Evolutionary conservation across 179 eudicot genomes (phyloP).

Genomic region (Beta macrorhiza): DNA sequence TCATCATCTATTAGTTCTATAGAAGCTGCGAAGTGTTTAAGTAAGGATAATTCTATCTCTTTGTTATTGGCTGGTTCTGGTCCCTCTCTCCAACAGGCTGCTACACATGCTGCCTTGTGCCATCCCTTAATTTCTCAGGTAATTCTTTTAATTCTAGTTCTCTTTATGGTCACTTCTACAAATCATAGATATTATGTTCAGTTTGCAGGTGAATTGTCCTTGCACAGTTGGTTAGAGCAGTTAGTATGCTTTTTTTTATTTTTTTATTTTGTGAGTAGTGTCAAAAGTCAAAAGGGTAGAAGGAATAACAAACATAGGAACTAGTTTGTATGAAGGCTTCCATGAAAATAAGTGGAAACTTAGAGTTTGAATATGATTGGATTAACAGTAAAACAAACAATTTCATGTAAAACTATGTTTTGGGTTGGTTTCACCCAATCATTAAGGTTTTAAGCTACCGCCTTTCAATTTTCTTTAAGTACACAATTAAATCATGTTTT

Average conservation of each 20-base stretch:
- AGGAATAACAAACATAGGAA: too few species aligned
- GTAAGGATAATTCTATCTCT: constrained; percentile 63
- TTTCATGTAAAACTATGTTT: not conserved
- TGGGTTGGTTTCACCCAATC: not conserved
- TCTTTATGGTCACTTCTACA: not conserved
- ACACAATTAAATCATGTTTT: too few species aligned
- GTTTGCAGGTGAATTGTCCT: too few species aligned
- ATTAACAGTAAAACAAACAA: too few species aligned
- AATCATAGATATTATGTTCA: not conserved
- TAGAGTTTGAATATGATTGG: not conserved
- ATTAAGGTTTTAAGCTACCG: too few species aligned
- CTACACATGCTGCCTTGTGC: constrained; percentile 73
- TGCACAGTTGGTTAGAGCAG: not conserved
- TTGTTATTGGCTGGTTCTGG: constrained; percentile 86
- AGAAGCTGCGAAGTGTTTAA: constrained; percentile 65
- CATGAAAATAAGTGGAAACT: not conserved
- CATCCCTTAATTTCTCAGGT: constrained; percentile 85
- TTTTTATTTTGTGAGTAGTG: too few species aligned
- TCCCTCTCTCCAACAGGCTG: constrained; percentile 82
- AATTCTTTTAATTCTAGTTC: constrained; percentile 7
- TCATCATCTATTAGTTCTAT: constrained; percentile 67
- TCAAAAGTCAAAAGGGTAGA: too few species aligned
- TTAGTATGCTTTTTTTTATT: not conserved
- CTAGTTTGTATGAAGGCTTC: not conserved
- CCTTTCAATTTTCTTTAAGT: too few species aligned